Evolutionary conservation across 106 monocot species (phyloP).

Genomic region (Cymbidium sinense): DNA sequence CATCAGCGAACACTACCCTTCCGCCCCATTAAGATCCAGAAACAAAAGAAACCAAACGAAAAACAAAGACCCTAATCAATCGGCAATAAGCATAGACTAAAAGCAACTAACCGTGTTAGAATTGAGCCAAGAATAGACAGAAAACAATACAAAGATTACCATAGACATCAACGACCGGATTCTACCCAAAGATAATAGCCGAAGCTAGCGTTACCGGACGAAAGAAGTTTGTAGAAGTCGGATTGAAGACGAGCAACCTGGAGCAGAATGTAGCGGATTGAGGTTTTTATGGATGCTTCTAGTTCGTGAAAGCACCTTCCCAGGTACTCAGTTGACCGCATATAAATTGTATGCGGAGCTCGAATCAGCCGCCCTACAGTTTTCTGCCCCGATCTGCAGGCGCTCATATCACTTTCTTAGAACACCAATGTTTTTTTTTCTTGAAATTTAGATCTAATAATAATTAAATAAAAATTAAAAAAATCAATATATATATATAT

Average conservation of each 20-base stretch:
- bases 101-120: not conserved
- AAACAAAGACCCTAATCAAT: not conserved
- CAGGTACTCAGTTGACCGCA: not conserved
- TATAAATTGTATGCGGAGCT: slow-evolving; percentile 1
- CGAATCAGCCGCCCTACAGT: not conserved
- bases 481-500: too few relatives aligned
- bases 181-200: not conserved
- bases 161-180: not conserved
- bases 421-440: not conserved
- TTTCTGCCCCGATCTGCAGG: not conserved
- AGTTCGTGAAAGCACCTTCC: too few relatives aligned
- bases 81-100: not conserved
- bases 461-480: too few relatives aligned
- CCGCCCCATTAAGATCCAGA: not conserved
- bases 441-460: not conserved
- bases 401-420: not conserved
- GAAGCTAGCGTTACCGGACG: not conserved
- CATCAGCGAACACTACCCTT: not conserved
- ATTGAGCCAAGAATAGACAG: not conserved
- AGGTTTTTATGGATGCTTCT: not conserved
- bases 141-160: not conserved
- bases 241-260: not conserved
- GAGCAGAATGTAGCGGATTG: not conserved
- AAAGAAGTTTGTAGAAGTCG: not conserved
- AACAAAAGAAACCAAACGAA: slow-evolving; percentile 2